These are phyloP conservation scores for Aaosphaeria pasadenensis DNA, from an alignment of 2,329 filamentous ascomycete species.

Conservation along the genomic window DNA sequence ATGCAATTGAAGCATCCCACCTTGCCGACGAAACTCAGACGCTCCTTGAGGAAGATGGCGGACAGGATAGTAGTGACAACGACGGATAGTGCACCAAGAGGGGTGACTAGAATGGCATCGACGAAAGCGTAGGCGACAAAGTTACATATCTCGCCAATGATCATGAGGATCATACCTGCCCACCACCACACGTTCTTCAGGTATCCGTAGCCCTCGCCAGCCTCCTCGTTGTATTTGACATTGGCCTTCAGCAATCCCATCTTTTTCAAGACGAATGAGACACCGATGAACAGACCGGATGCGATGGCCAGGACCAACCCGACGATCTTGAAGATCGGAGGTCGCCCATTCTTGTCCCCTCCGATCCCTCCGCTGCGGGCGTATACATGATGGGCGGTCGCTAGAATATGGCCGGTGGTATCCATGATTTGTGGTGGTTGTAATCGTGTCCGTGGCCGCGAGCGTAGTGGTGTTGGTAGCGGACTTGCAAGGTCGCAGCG, in stretches of 20 bases:
- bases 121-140: conserved; percentile 97
- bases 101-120: conserved; percentile 92
- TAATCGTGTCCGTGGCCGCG: too few species aligned
- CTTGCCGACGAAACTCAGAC: conserved; percentile 92
- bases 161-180: conserved; percentile 95
- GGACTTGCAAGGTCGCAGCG: too few species aligned
- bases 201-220: conserved; percentile 95
- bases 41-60: conserved; percentile 92
- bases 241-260: conserved; percentile 87
- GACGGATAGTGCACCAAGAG: conserved; percentile 84
- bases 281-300: conserved; percentile 89
- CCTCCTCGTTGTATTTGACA: conserved; percentile 92
- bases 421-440: conserved; percentile 39
- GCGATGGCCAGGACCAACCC: conserved; percentile 82
- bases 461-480: too few species aligned
- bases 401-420: conserved; percentile 34
- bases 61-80: conserved; percentile 89
- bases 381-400: conserved; percentile 43
- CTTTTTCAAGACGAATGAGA: conserved; percentile 96
- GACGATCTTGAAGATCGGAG: conserved; percentile 73
- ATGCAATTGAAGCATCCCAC: conserved; percentile 96
- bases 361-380: conserved; percentile 42
- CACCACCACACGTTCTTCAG: conserved; percentile 96
- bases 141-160: conserved; percentile 93
- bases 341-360: conserved; percentile 38